These are phyloP conservation scores for Dictyostelium purpureum DNA, from an alignment of 78 protist genomes.

Conservation along the genomic window DNA sequence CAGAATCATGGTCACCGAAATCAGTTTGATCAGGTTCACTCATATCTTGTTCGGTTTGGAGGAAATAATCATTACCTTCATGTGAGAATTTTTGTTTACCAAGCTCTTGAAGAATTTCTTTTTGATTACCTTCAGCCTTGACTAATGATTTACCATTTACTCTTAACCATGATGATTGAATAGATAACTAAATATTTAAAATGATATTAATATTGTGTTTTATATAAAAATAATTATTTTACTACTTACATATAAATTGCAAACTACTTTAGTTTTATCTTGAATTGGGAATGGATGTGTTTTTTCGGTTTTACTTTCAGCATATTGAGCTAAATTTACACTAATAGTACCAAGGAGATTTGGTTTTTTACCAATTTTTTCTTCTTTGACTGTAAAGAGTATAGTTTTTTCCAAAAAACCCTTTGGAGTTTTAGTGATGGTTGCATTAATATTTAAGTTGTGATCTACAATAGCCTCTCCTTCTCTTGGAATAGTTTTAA, in stretches of 20 bases:
- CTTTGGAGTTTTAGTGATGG: constrained; percentile 38
- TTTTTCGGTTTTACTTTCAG: constrained; percentile 62
- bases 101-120: constrained; percentile 42
- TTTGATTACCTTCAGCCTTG: constrained; percentile 69
- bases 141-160: constrained; percentile 63
- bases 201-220: not conserved
- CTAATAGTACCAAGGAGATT: not conserved
- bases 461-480: constrained; percentile 40
- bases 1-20: constrained; percentile 54
- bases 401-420: constrained; percentile 35
- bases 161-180: constrained; percentile 65
- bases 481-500: constrained; percentile 31
- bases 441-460: constrained; percentile 1
- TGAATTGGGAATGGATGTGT: constrained; percentile 60
- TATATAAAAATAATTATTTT: not conserved
- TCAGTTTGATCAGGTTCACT: constrained; percentile 81
- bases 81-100: constrained; percentile 55
- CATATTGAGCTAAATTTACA: constrained; percentile 64
- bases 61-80: constrained; percentile 58
- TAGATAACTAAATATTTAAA: not conserved
- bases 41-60: constrained; percentile 56
- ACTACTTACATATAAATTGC: constrained; percentile 43
- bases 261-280: constrained; percentile 48
- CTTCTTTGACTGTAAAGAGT: constrained; percentile 38
- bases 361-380: constrained; percentile 27